phyloP scores from a whole-genome alignment of 2,329 filamentous ascomycete genomes.

The Fusarium tanahbumbuense region DNA sequence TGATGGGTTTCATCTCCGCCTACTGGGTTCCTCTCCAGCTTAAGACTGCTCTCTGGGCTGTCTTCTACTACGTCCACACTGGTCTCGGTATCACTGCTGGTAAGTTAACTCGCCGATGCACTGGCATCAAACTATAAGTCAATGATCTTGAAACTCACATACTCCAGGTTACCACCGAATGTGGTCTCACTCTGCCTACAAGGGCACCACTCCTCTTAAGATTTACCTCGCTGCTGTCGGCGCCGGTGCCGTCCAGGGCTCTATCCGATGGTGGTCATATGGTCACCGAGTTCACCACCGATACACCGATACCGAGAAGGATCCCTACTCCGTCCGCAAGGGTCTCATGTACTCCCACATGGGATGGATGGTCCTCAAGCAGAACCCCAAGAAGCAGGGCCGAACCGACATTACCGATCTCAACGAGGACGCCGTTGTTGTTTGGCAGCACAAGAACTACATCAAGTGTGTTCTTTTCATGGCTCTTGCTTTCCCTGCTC shows the following conservation, averaged over 20 bases:
- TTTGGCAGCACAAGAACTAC: conserved; percentile 91
- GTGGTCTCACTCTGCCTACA: conserved; percentile 89
- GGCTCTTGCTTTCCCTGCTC: conserved; percentile 79
- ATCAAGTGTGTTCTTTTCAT: conserved; percentile 82
- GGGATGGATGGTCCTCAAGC: conserved; percentile 94
- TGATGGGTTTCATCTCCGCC: conserved; percentile 77
- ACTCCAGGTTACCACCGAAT: conserved; percentile 68
- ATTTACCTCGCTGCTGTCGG: conserved; percentile 86
- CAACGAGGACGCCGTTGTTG: conserved; percentile 85
- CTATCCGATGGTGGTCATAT: conserved; percentile 89
- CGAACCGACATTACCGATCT: conserved; percentile 89
- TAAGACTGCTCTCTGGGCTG: conserved; percentile 78
- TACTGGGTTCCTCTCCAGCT: conserved; percentile 81
- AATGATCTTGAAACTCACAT: conserved; percentile 12
- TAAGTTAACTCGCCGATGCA: conserved; percentile 52
- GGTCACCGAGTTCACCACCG: conserved; percentile 90
- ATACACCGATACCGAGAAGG: conserved; percentile 93
- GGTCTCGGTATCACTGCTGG: conserved; percentile 83
- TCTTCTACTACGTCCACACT: conserved; percentile 86
- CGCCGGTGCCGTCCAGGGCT: conserved; percentile 85
- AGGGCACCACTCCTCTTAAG: conserved; percentile 78
- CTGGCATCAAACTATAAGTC: neutral
- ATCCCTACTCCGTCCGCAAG: conserved; percentile 91
- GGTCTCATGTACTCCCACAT: conserved; percentile 82
- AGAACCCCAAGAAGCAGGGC: conserved; percentile 89